Base-by-base conservation (phyloP, 192 early-diverging fungal genomes). In the Allomyces macrogynus region DNA sequence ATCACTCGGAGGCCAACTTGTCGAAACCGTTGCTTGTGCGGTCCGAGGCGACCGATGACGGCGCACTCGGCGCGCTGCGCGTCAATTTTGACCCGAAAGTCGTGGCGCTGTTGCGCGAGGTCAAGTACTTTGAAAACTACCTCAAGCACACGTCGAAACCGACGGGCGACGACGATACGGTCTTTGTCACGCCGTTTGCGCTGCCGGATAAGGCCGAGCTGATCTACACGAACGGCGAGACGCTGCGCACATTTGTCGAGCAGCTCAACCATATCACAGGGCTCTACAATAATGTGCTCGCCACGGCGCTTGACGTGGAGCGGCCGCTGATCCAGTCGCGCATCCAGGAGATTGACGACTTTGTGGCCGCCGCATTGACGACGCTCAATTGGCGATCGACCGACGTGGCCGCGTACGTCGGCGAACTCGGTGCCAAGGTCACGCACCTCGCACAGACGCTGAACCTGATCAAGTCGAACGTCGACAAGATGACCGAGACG, bases 401-500 rank as follows among this genome's bases (percentile, higher is more conserved):
- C 11, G 64, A 69, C 14, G 76, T 84, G 24, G 78, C 81, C n/a
- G 66, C 71, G 10, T 80, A 81, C 67, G 84, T 84, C 63, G 66
- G 66, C 8, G 62, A 71, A 25, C 79, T 81, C 62, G 65, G 75
- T 5, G 49, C 63, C 4, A 78, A 77, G 8, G 82, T 84, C 23
- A 79, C 79, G 23, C 75, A 75, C 42, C 68, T 84, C 1, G 72
- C 75, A 64, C 84, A 84, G 64, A 70, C 82, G 10, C 70, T 84
- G 18, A 57, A 14, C 16, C 49, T 57, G 49, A 57, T 99, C 63
- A 90, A 97, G 78, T 77, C 81, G 74, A 96, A 97, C 79, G 93
- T 97, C 68, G 79, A 89, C n/a, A 80, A 86, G 0, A 92, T 98
- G 72, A 94, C 96, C 76, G 84, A 88, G 68, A 73, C 84, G 0